These are phyloP conservation scores for Aquilaria yunnanensis DNA, from an alignment of 345 rosid genomes.

Conservation along the genomic window DNA sequence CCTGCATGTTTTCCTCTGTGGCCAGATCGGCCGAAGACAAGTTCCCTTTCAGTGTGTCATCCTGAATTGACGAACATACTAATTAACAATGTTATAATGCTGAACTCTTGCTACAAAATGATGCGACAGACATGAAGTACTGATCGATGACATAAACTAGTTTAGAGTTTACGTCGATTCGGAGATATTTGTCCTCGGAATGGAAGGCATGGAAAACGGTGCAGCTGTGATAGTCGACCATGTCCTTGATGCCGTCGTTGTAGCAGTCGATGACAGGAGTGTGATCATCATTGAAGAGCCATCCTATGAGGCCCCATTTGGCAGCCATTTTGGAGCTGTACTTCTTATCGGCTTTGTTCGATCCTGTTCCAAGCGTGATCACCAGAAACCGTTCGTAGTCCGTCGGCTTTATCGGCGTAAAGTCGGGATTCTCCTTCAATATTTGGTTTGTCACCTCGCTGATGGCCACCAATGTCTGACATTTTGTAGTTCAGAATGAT, in stretches of 20 bases:
- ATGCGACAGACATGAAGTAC: no score
- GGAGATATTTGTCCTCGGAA: conserved; percentile 51
- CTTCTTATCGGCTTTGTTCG: conserved; percentile 23
- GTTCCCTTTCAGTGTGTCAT: conserved; percentile 44
- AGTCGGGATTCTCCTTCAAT: conserved; percentile 40
- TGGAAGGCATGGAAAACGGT: conserved; percentile 50
- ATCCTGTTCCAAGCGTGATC: conserved; percentile 66
- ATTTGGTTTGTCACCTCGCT: conserved; percentile 53
- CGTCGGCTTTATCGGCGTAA: conserved; percentile 27
- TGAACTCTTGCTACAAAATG: neutral
- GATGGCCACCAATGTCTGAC: conserved; percentile 61
- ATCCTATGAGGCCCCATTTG: conserved; percentile 58
- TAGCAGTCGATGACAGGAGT: conserved; percentile 51
- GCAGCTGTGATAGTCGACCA: conserved; percentile 53
- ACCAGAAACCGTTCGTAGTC: conserved; percentile 47
- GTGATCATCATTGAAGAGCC: conserved; percentile 45
- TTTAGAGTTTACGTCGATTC: conserved; percentile 46
- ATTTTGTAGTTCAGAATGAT: neutral
- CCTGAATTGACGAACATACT: conserved; percentile 19
- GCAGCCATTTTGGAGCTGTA: conserved; percentile 41
- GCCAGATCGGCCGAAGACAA: conserved; percentile 37
- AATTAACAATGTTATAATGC: neutral
- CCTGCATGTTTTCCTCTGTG: conserved; percentile 42
- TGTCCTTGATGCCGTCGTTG: conserved; percentile 36
- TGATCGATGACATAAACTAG: no score